Base-by-base conservation (phyloP, 2,329 filamentous ascomycete genomes). In the Macrophomina tecta region DNA sequence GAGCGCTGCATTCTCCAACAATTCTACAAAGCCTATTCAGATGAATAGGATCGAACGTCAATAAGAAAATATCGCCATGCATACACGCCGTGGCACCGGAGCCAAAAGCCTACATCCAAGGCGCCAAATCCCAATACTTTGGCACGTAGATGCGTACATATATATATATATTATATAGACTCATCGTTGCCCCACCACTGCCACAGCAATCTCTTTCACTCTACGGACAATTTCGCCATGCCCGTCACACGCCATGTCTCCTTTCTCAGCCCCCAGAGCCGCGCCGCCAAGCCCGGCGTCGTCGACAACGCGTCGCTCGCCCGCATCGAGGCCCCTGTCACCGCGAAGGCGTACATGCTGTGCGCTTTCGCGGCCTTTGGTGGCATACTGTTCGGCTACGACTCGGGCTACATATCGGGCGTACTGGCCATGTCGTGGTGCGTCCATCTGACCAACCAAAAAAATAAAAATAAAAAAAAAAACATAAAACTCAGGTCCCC, bases 301-400 rank as follows among this genome's bases (percentile, higher is more conserved):
- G 23, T 23, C 23, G 23, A 23, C 23, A 23, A 48, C 45, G 8
- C 45, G 45, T 18, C 45, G 18, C 48, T 51, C 48, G 18, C 48
- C 48, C 48, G 48, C 48, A 30, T 51, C 48, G 48, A 51, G n/a
- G 48, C 48, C 5, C 48, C 48, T 8, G 48, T 51, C 6, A 51
- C 48, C 0, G 18, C 48, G 1, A 51, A 51, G n/a, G 48, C 48
- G 0, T 51, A 51, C 48, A 28, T 51, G 48, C 48, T 83, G 36
- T 82, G 81, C 70, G 80, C 79, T 45, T 83, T 83, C 67, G 81
- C 81, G 4, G 79, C 81, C 12, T 82, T 83, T 69, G 82, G 82
- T 69, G 81, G 82, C 71, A 90, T 92, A 79, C 90, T 92, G 82
- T 91, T 92, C 79, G 91, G 91, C 58, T 93, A 91, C 79, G 91